Percentiles rank a stretch among this genome's conserved stretches.
Conservation (phyloP, 345 rosid genomes). For the Stellera chamaejasme region DNA sequence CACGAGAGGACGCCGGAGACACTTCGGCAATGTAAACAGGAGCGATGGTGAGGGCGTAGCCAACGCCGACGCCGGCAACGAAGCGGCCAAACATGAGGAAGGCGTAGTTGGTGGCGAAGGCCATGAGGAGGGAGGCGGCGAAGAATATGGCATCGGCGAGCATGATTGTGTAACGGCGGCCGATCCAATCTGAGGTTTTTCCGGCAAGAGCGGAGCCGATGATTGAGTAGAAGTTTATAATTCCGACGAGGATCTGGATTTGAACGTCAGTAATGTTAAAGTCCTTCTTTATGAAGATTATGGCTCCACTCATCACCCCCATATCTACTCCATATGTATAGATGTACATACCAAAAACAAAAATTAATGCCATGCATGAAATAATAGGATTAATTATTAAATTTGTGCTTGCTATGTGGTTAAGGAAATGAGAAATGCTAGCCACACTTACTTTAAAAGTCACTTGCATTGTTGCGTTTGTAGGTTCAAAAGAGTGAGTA, state of each 20-base stretch:
- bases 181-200: conserved; percentile 70
- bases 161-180: conserved; percentile 76
- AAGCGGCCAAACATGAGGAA: conserved; percentile 83
- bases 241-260: conserved; percentile 50
- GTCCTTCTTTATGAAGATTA: conserved; percentile 34
- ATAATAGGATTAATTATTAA: too few relatives aligned
- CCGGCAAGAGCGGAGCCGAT: conserved; percentile 73
- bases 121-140: conserved; percentile 72
- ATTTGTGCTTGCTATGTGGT: too few relatives aligned
- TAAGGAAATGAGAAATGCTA: too few relatives aligned
- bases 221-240: conserved; percentile 51
- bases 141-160: conserved; percentile 73
- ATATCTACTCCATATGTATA: conserved; percentile 25
- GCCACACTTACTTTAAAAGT: too few relatives aligned
- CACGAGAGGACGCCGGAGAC: conserved; percentile 76
- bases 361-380: too few relatives aligned
- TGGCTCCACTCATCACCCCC: conserved; percentile 84
- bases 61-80: conserved; percentile 76
- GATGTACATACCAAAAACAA: too few relatives aligned
- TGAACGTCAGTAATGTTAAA: conserved; percentile 28
- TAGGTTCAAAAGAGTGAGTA: too few relatives aligned
- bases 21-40: conserved; percentile 82
- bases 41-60: conserved; percentile 79
- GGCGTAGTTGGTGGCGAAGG: conserved; percentile 56
- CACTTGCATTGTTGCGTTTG: too few relatives aligned